A percentile compares a stretch with the other conserved stretches of the same genome.
Evolutionary conservation across 768 basidiomycete genomes (phyloP).

Genomic region (Lactarius deliciosus): DNA sequence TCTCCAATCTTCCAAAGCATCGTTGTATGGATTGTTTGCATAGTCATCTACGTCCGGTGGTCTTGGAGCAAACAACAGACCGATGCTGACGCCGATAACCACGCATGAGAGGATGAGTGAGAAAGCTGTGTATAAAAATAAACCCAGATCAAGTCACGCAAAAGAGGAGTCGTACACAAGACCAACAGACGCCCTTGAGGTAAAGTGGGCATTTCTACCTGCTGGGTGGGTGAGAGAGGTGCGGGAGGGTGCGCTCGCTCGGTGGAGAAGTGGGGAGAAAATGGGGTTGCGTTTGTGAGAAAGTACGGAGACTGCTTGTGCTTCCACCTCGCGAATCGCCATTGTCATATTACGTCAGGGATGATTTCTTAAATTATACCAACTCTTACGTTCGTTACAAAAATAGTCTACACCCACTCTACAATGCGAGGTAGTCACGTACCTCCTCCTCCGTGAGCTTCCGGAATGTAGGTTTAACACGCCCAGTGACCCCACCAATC

Average conservation of each 20-base stretch:
- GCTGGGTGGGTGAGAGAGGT: neutral
- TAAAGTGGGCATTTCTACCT: constrained; percentile 19
- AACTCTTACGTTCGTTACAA: neutral
- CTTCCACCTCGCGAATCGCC: neutral
- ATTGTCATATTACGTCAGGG: neutral
- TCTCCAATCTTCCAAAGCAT: fast-evolving
- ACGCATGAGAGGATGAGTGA: constrained; percentile 17
- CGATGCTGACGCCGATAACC: constrained; percentile 16
- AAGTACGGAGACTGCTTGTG: neutral
- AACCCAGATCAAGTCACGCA: neutral
- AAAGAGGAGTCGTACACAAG: constrained; percentile 8
- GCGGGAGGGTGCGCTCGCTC: neutral
- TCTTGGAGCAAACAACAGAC: neutral
- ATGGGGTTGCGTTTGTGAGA: neutral
- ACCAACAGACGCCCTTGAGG: constrained; percentile 17
- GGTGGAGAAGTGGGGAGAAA: neutral
- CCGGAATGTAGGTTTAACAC: constrained; percentile 86
- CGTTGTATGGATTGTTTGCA: too few species aligned
- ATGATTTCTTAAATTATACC: neutral
- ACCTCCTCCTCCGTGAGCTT: constrained; percentile 97
- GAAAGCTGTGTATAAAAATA: constrained; percentile 9
- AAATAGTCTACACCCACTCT: constrained; percentile 46
- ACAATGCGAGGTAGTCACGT: constrained; percentile 89
- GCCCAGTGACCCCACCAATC: constrained; percentile 63
- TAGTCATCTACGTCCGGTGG: neutral